A percentile compares a stretch with the other conserved stretches of the same genome.
Evolutionary conservation across 495 filamentous ascomycete genomes (phyloP).

Genomic region (Penicillium salamii): DNA sequence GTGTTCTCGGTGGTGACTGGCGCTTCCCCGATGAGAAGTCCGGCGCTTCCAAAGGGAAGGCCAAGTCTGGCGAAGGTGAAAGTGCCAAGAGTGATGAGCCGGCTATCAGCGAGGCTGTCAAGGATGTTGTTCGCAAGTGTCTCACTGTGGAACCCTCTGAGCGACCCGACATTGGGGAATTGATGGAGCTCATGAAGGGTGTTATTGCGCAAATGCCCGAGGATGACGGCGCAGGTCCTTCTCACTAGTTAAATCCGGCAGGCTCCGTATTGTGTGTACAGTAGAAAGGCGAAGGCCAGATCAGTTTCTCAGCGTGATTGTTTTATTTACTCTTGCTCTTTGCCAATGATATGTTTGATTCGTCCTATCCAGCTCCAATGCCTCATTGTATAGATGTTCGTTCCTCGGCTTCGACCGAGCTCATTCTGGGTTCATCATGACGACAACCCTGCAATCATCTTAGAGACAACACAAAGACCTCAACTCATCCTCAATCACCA

Average conservation of each 20-base stretch:
- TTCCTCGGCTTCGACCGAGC: too few relatives aligned
- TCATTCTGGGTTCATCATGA: too few relatives aligned
- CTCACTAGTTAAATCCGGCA: conserved; percentile 23
- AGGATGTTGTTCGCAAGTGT: conserved; percentile 83
- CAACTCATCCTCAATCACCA: background rate
- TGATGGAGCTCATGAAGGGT: conserved; percentile 76
- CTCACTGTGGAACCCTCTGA: conserved; percentile 90
- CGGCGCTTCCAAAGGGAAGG: conserved; percentile 55
- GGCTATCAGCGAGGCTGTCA: conserved; percentile 69
- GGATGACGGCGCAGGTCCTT: conserved; percentile 38
- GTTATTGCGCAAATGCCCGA: conserved; percentile 75
- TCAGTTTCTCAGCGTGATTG: background rate
- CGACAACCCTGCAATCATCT: background rate
- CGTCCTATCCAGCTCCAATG: too few relatives aligned
- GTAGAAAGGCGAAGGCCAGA: conserved; percentile 1
- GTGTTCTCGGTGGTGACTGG: conserved; percentile 89
- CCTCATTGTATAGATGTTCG: too few relatives aligned
- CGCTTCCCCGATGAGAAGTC: conserved; percentile 81
- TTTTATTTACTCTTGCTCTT: too few relatives aligned
- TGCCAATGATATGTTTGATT: too few relatives aligned
- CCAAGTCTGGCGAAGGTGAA: conserved; percentile 33
- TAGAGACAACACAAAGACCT: background rate
- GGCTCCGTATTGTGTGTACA: conserved; percentile 15
- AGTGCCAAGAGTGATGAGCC: conserved; percentile 26
- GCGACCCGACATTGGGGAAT: conserved; percentile 83